A percentile compares a stretch with the other conserved stretches of the same genome.
phyloP scores from a whole-genome alignment of 768 basidiomycete genomes.

The Fistulinella prunicolor region DNA sequence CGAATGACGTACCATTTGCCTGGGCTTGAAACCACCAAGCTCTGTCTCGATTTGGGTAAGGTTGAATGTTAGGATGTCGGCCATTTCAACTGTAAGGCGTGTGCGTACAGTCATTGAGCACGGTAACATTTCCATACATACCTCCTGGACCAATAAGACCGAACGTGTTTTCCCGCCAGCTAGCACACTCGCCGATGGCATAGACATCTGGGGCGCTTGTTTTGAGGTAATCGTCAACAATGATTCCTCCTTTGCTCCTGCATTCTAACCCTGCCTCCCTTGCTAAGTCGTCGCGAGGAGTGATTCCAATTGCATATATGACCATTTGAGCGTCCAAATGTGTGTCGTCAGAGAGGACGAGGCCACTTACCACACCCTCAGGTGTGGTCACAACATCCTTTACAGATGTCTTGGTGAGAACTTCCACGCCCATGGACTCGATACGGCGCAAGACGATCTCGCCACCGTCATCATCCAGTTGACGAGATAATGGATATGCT shows the following conservation, averaged over 20 bases:
- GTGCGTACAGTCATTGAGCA: background rate
- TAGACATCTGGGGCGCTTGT: constrained; percentile 61
- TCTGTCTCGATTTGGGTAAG: constrained; percentile 52
- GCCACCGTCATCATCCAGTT: constrained; percentile 55
- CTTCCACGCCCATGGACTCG: constrained; percentile 55
- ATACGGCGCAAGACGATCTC: constrained; percentile 61
- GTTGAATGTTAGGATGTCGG: constrained; percentile 72
- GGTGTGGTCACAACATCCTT: constrained; percentile 38
- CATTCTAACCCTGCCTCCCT: constrained; percentile 49
- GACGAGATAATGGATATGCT: constrained; percentile 53
- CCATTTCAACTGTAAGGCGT: constrained; percentile 54
- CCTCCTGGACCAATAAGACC: constrained; percentile 74
- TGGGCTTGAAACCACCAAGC: constrained; percentile 38
- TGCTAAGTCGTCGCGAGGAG: constrained; percentile 67
- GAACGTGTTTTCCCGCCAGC: constrained; percentile 64
- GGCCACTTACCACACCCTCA: constrained; percentile 42
- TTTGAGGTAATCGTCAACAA: constrained; percentile 52
- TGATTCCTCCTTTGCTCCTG: constrained; percentile 50
- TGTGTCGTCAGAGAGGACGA: constrained; percentile 48
- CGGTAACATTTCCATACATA: constrained; percentile 11
- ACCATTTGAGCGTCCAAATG: constrained; percentile 50
- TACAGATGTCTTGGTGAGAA: constrained; percentile 43
- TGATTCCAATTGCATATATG: constrained; percentile 69
- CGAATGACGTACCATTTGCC: constrained; percentile 39
- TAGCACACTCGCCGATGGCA: constrained; percentile 76